These are phyloP conservation scores for Helotiales sp. DNA, from an alignment of 2,329 filamentous ascomycete species.

Conservation along the genomic window DNA sequence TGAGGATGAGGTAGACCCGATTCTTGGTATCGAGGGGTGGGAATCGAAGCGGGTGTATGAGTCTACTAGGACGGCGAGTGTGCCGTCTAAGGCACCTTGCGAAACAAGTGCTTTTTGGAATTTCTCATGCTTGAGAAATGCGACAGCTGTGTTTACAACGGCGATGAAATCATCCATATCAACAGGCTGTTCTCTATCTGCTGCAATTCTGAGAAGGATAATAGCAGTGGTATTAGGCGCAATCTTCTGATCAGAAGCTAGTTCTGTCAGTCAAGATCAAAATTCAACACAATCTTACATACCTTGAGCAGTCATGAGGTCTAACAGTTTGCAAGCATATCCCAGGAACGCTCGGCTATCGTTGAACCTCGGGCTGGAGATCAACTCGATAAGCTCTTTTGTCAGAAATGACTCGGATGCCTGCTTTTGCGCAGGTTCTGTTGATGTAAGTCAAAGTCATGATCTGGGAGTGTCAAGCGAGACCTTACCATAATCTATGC, in stretches of 20 bases:
- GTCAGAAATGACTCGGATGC: conserved; percentile 59
- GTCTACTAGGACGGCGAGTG: conserved; percentile 55
- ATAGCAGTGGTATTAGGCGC: conserved; percentile 53
- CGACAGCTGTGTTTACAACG: conserved; percentile 56
- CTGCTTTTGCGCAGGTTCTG: conserved; percentile 59
- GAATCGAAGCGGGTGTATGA: conserved; percentile 51
- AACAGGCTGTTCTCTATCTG: conserved; percentile 46
- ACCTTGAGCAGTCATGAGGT: conserved; percentile 58
- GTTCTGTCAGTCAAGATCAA: conserved; percentile 8
- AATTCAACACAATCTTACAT: conserved; percentile 12
- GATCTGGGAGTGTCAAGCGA: background rate
- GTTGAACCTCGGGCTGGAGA: conserved; percentile 52
- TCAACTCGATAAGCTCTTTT: conserved; percentile 53
- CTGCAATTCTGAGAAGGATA: conserved; percentile 56
- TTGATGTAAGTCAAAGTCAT: conserved; percentile 30
- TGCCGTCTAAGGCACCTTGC: conserved; percentile 44
- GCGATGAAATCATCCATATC: conserved; percentile 61
- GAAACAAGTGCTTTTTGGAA: conserved; percentile 56
- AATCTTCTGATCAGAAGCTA: conserved; percentile 40
- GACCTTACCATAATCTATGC: conserved; percentile 64
- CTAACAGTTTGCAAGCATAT: conserved; percentile 62
- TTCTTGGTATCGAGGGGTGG: conserved; percentile 31
- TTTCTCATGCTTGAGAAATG: conserved; percentile 59
- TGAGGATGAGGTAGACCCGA: conserved; percentile 21
- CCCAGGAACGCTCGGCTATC: conserved; percentile 52